Conservation (phyloP, 345 rosid genomes). For the Orychophragmus violaceus region DNA sequence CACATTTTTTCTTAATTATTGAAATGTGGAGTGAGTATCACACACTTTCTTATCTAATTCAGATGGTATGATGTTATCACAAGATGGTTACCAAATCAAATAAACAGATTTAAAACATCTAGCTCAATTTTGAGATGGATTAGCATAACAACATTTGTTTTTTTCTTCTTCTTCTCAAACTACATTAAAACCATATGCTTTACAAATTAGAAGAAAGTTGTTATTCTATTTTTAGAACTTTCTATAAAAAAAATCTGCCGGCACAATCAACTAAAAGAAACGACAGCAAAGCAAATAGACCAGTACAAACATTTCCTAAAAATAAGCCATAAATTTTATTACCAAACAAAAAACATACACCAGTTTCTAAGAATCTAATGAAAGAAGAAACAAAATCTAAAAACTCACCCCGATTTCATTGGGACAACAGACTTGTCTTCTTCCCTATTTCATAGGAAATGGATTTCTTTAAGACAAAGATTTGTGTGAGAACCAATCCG, state of each 20-base stretch:
- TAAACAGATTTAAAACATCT: background rate
- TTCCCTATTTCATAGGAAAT: conserved; percentile 18
- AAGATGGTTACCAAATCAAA: background rate
- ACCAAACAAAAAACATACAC: background rate
- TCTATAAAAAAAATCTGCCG: background rate
- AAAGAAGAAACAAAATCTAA: conserved; percentile 21
- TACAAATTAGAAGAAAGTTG: background rate
- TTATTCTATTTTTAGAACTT: conserved; percentile 5
- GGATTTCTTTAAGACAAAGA: conserved; percentile 9
- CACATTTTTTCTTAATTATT: background rate
- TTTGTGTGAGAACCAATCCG: conserved; percentile 23
- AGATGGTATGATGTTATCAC: background rate
- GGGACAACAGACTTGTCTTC: conserved; percentile 22
- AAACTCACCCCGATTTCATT: background rate
- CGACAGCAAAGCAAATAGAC: conserved; percentile 12
- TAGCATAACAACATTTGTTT: background rate
- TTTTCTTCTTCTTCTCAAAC: background rate
- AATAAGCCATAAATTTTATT: background rate
- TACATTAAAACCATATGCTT: background rate
- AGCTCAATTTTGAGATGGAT: background rate
- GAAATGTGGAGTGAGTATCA: background rate
- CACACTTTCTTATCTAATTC: background rate
- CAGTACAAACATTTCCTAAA: background rate
- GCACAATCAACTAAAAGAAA: background rate
- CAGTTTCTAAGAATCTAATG: conserved; percentile 4